Percentiles rank a stretch among this genome's conserved stretches.
Conservation (phyloP, 805 yeast species). For the Saturnispora silvae region DNA sequence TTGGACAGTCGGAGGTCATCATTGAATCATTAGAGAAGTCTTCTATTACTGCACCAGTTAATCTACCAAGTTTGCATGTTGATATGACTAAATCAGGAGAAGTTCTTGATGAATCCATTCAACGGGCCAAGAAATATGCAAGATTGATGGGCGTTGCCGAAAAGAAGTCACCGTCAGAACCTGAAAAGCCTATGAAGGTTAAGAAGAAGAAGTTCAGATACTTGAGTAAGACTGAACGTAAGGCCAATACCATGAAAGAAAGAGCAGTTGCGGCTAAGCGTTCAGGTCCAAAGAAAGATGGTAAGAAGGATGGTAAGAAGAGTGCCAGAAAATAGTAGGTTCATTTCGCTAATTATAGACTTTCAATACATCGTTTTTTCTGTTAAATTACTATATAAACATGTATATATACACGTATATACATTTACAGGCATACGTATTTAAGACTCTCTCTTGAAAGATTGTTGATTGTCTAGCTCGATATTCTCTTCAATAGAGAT, state of each 20-base stretch:
- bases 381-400: no score
- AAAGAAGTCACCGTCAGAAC: constrained; percentile 24
- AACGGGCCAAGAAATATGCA: constrained; percentile 78
- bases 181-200: constrained; percentile 23
- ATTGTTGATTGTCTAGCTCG: constrained; percentile 14
- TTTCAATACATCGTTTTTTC: no score
- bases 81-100: constrained; percentile 57
- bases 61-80: constrained; percentile 47
- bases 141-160: constrained; percentile 46
- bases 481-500: constrained; percentile 11
- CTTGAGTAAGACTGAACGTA: constrained; percentile 72
- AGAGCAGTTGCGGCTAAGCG: constrained; percentile 21
- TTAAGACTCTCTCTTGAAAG: no score
- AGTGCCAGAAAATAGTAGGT: not conserved
- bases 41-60: constrained; percentile 14
- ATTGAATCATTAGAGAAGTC: constrained; percentile 45
- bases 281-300: constrained; percentile 2
- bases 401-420: no score
- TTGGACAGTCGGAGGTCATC: constrained; percentile 37
- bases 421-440: no score
- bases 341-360: no score
- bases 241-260: constrained; percentile 36
- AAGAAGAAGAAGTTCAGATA: constrained; percentile 82
- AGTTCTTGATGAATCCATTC: constrained; percentile 62
- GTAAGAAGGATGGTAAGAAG: constrained; percentile 16